Conservation (phyloP, 1,284 basidiomycete genomes). For the Cystobasidiaceae sp. region DNA sequence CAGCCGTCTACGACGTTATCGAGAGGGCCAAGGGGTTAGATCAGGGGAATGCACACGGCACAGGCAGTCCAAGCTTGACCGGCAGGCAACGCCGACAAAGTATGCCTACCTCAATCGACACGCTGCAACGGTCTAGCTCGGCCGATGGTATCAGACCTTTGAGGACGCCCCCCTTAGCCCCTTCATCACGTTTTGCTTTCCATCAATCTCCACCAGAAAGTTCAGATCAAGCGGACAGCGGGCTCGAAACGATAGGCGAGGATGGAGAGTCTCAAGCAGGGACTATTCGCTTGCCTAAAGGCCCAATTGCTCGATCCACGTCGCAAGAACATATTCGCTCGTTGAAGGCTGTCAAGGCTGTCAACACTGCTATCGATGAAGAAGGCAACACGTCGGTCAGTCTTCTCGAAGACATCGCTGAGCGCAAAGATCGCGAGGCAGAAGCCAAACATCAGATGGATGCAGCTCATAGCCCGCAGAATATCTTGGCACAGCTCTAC, state of each 20-base stretch:
- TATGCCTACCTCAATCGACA: conserved; percentile 12
- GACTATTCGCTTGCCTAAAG: conserved; percentile 31
- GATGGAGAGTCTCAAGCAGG: conserved; percentile 43
- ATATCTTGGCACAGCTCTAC: conserved; percentile 4
- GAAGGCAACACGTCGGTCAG: conserved; percentile 26
- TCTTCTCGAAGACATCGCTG: conserved; percentile 21
- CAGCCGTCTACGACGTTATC: conserved; percentile 14
- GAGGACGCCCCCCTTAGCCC: conserved; percentile 33
- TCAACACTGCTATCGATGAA: conserved; percentile 3
- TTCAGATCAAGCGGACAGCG: too few relatives aligned
- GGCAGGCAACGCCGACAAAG: conserved; percentile 15
- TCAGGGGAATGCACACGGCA: not conserved
- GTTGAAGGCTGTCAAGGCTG: conserved; percentile 9
- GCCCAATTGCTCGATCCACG: not conserved
- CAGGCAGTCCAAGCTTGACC: not conserved
- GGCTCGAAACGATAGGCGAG: conserved; percentile 44
- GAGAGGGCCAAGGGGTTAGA: conserved; percentile 3
- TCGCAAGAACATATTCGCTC: conserved; percentile 8
- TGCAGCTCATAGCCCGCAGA: not conserved
- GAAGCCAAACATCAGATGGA: not conserved
- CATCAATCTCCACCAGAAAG: not conserved
- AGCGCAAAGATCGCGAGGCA: conserved; percentile 15
- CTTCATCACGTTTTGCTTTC: conserved; percentile 28
- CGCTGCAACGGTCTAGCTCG: too few relatives aligned
- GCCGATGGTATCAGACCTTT: too few relatives aligned